Percentiles rank a stretch among this genome's conserved stretches.
Conservation (phyloP, 1,284 basidiomycete species). For the Marasmius oreades region DNA sequence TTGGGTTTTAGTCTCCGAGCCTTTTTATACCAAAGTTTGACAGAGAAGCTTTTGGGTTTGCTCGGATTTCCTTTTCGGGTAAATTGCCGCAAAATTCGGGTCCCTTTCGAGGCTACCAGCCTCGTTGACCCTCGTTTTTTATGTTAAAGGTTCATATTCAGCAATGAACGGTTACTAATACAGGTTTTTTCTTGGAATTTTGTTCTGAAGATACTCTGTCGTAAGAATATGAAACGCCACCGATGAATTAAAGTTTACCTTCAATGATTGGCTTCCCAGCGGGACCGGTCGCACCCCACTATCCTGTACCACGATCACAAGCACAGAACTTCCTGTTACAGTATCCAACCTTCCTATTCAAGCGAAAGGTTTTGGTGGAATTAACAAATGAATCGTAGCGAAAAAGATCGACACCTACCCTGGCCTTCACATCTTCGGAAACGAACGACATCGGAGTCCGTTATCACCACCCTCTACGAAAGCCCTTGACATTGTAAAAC, state of each 20-base stretch:
- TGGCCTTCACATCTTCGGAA: background rate
- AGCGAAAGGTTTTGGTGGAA: no score
- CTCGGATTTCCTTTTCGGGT: background rate
- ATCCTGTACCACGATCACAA: background rate
- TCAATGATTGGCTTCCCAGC: background rate
- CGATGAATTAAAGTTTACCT: background rate
- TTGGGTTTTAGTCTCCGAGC: background rate
- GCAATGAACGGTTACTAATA: background rate
- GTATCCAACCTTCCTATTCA: background rate
- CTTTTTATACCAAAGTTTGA: background rate
- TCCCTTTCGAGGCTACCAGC: background rate
- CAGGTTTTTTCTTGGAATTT: background rate
- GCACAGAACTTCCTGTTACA: background rate
- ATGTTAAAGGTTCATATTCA: background rate
- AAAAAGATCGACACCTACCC: background rate
- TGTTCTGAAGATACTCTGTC: background rate
- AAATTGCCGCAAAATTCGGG: background rate
- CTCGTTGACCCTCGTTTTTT: no score
- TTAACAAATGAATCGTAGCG: background rate
- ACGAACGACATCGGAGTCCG: background rate
- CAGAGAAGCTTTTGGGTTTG: background rate
- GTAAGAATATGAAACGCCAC: background rate
- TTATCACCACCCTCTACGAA: background rate
- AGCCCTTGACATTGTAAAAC: background rate
- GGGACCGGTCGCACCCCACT: background rate